A percentile compares a stretch with the other conserved stretches of the same genome.
phyloP scores from a whole-genome alignment of 345 rosid species.

The Aegle marmelos region DNA sequence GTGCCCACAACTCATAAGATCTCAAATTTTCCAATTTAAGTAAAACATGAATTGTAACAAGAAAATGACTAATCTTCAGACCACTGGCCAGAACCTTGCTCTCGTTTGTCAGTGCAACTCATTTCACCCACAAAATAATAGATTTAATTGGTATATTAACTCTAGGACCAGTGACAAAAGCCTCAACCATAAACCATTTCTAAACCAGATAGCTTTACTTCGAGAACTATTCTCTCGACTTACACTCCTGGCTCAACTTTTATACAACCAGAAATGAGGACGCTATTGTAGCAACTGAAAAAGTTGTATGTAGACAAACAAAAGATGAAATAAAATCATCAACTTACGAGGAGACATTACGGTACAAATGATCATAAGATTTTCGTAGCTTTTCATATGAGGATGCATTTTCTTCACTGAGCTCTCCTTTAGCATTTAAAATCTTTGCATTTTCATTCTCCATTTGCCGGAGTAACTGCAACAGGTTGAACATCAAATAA shows the following conservation, averaged over 20 bases:
- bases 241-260: not conserved
- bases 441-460: constrained; percentile 94
- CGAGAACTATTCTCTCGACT: not conserved
- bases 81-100: not conserved
- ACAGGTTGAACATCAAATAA: constrained; percentile 8
- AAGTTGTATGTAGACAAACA: constrained; percentile 15
- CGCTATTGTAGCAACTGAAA: not conserved
- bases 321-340: constrained; percentile 12
- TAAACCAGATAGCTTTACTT: not conserved
- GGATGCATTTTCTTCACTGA: constrained; percentile 81
- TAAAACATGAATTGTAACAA: not conserved
- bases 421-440: constrained; percentile 95
- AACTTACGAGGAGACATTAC: constrained; percentile 88
- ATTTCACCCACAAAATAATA: not conserved
- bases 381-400: constrained; percentile 95
- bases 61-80: not conserved
- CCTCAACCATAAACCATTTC: not conserved
- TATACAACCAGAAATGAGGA: not conserved
- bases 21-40: not conserved
- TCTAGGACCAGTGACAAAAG: not conserved
- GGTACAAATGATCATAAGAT: constrained; percentile 89
- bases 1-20: not conserved
- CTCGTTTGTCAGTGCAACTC: not conserved
- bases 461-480: constrained; percentile 89
- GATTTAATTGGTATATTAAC: not conserved